Base-by-base conservation (phyloP, 768 basidiomycete genomes). In the Artomyces pyxidatus region DNA sequence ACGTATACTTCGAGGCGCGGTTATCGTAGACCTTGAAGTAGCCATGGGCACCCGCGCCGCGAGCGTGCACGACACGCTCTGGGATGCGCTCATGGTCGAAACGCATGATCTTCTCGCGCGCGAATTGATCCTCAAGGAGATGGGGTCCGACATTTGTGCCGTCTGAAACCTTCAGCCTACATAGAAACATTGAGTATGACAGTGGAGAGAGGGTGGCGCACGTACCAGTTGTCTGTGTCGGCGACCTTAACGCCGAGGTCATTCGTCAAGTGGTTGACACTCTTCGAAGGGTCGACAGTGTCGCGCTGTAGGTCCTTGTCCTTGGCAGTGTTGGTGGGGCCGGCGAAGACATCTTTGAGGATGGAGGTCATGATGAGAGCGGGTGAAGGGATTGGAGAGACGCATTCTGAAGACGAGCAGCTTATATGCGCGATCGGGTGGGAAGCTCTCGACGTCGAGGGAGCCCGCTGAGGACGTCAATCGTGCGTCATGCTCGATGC, bases 71-170 rank as follows among this genome's bases (percentile, higher is more conserved):
- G 10, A 82, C 77, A 40, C 86, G 85, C 70, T 90, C 90, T 0
- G 91, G 90, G 47, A 93, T 92, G 35, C 88, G 84, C 63, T 93
- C 89, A 59, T 90, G 88, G 61, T 91, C 88, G 58, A 90, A 92
- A 12, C 81, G 76, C 46, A 77, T 77, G 26, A 89, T 78, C 65
- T 88, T 88, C 68, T 85, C 82, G 55, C 84, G 77, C 4, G 74
- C 75, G 54, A 85, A 74, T 50, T 85, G 81, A 60, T 88, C 85
- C 59, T 88, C 87, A n/a, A 94, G 73, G 7, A 89, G 69, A 22
- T 78, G 76, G 1, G 90, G 85, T 0, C 89, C 92, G 2, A 71
- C 69, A 32, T 68, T 65, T 22, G 65, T 55, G 27, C 72, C 76
- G 52, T 71, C 64, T 17, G 68, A 62, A 19, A 71, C 75, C 59